phyloP scores from a whole-genome alignment of 345 rosid genomes.

The Lepidium aucheri region DNA sequence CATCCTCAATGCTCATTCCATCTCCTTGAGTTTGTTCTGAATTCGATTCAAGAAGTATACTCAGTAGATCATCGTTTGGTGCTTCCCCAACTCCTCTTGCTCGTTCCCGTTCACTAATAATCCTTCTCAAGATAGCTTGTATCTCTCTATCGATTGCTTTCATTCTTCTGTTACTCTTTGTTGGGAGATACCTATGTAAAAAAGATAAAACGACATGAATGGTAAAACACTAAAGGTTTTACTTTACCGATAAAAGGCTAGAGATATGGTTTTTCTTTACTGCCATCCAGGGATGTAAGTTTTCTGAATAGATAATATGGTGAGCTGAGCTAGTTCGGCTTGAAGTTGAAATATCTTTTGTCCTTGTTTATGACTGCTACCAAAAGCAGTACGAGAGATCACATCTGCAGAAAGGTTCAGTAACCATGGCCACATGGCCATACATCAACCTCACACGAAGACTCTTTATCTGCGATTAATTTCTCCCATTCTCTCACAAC shows the following conservation, averaged over 20 bases:
- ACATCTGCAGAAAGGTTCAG: too few species aligned
- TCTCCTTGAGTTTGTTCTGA: too few species aligned
- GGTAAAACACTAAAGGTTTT: too few species aligned
- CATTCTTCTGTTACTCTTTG: slow-evolving; percentile 23
- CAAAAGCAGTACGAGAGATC: neutral
- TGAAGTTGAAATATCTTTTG: slow-evolving; percentile 48
- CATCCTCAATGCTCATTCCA: too few species aligned
- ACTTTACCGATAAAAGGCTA: too few species aligned
- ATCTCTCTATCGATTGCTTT: slow-evolving; percentile 10
- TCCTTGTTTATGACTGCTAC: slow-evolving; percentile 64
- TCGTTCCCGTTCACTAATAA: too few species aligned
- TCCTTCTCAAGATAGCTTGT: slow-evolving; percentile 5
- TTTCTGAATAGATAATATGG: slow-evolving; percentile 12
- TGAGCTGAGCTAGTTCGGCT: slow-evolving; percentile 25
- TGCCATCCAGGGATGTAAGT: slow-evolving; percentile 42
- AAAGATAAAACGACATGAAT: neutral
- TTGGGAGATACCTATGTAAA: slow-evolving; percentile 31
- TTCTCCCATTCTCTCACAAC: slow-evolving; percentile 28
- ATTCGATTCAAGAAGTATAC: too few species aligned
- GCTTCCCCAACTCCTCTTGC: too few species aligned
- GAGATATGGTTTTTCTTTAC: neutral
- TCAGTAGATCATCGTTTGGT: too few species aligned
- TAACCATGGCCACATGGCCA: slow-evolving; percentile 32
- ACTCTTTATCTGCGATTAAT: neutral
- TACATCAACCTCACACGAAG: slow-evolving; percentile 27